phyloP scores from a whole-genome alignment of 2,329 filamentous ascomycete species.

The Penicillium sp. region DNA sequence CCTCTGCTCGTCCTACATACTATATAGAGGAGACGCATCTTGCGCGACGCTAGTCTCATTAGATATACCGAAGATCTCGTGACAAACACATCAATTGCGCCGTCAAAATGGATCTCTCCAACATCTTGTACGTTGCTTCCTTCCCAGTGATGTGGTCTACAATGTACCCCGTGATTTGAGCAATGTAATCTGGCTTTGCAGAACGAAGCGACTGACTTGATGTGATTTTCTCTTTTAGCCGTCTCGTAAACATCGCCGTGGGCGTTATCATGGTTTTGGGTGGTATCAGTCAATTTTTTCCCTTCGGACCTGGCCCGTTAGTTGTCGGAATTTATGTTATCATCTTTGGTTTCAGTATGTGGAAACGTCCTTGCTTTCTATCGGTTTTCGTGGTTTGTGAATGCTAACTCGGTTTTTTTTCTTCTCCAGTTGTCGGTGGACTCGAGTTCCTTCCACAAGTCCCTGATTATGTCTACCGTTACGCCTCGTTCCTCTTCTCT shows the following conservation, averaged over 20 bases:
- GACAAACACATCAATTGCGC: not conserved
- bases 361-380: not conserved
- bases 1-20: not conserved
- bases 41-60: not conserved
- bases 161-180: not conserved
- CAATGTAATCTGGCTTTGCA: not conserved
- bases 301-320: slow-evolving; percentile 53
- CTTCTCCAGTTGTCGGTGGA: slow-evolving; percentile 59
- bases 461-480: slow-evolving; percentile 84
- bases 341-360: slow-evolving; percentile 78
- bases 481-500: slow-evolving; percentile 96
- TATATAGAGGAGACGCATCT: not conserved
- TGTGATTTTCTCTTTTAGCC: slow-evolving; percentile 53
- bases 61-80: not conserved
- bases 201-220: slow-evolving; percentile 23
- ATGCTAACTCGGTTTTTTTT: not conserved
- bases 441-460: slow-evolving; percentile 81
- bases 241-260: slow-evolving; percentile 87
- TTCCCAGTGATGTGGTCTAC: not conserved
- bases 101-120: slow-evolving; percentile 77
- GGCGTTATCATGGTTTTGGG: slow-evolving; percentile 84
- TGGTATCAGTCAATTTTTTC: slow-evolving; percentile 55
- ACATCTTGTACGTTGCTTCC: slow-evolving; percentile 70
- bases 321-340: slow-evolving; percentile 85
- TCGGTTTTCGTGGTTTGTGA: not conserved